Percentiles rank a stretch among this genome's conserved stretches.
Evolutionary conservation across 805 yeast species (phyloP).

Genomic region (Jamesozyma piceae): DNA sequence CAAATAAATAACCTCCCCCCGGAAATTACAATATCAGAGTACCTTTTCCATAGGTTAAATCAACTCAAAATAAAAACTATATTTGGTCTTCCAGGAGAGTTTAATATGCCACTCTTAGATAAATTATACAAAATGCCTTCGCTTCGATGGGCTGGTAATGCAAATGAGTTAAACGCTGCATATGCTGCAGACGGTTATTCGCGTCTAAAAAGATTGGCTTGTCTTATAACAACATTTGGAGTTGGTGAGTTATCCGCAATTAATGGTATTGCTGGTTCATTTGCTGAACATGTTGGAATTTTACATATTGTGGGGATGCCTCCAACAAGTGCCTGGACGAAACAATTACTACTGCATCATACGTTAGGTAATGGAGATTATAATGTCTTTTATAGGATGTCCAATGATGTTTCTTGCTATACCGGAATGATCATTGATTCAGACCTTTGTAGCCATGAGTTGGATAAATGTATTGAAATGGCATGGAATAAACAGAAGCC

Average conservation of each 20-base stretch:
- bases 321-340: constrained; percentile 29
- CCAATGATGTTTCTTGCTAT: constrained; percentile 51
- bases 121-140: constrained; percentile 44
- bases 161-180: constrained; percentile 85
- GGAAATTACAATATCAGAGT: constrained; percentile 49
- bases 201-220: constrained; percentile 35
- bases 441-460: constrained; percentile 47
- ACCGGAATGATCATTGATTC: constrained; percentile 49
- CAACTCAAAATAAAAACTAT: constrained; percentile 46
- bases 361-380: constrained; percentile 72
- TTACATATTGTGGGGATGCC: constrained; percentile 82
- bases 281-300: constrained; percentile 72
- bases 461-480: constrained; percentile 57
- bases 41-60: constrained; percentile 47
- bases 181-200: constrained; percentile 89
- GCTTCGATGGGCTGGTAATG: constrained; percentile 67
- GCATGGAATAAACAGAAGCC: constrained; percentile 67
- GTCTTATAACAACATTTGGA: constrained; percentile 55
- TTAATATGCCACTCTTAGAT: constrained; percentile 57
- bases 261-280: constrained; percentile 77
- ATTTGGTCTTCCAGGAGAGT: constrained; percentile 73
- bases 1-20: constrained; percentile 10
- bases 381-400: constrained; percentile 61
- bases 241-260: constrained; percentile 85
- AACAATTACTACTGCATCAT: constrained; percentile 58